Evolutionary conservation across 371 early-diverging fungal genomes (phyloP).

Genomic region (Haplosporangium sp.): DNA sequence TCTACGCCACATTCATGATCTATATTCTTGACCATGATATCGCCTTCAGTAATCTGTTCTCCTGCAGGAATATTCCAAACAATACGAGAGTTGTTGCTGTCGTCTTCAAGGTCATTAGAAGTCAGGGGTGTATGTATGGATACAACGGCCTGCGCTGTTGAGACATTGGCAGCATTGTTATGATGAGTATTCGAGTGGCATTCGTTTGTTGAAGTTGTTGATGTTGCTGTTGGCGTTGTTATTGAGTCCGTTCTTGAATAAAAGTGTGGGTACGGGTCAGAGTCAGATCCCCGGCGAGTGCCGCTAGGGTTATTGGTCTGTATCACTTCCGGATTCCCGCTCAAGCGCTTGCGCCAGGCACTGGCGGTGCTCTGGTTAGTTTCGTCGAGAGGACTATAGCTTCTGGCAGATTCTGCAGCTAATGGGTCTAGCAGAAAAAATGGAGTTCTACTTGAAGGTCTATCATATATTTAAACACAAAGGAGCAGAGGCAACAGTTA

Average conservation of each 20-base stretch:
- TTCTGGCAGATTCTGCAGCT: too few relatives aligned
- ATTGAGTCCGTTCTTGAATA: constrained; percentile 5
- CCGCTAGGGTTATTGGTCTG: too few relatives aligned
- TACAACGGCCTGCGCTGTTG: constrained; percentile 11
- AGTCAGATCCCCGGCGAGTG: too few relatives aligned
- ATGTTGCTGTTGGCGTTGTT: constrained; percentile 2
- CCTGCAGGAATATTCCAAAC: constrained; percentile 58
- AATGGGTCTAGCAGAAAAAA: too few relatives aligned
- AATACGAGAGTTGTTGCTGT: constrained; percentile 62
- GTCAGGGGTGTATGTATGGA: constrained; percentile 56
- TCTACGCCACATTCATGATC: constrained; percentile 35
- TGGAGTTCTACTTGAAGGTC: too few relatives aligned
- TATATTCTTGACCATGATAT: constrained; percentile 1
- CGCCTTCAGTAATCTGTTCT: not conserved
- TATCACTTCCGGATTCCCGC: too few relatives aligned
- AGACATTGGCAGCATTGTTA: not conserved
- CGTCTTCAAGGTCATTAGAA: constrained; percentile 64
- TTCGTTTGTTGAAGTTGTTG: not conserved
- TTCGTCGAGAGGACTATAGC: too few relatives aligned
- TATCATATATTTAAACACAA: too few relatives aligned
- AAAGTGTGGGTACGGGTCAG: too few relatives aligned
- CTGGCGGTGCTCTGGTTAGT: too few relatives aligned
- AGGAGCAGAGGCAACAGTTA: too few relatives aligned
- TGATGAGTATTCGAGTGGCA: not conserved
- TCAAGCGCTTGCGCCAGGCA: too few relatives aligned